Base-by-base conservation (phyloP, 2,329 filamentous ascomycete species). In the Achaetomium macrosporum region DNA sequence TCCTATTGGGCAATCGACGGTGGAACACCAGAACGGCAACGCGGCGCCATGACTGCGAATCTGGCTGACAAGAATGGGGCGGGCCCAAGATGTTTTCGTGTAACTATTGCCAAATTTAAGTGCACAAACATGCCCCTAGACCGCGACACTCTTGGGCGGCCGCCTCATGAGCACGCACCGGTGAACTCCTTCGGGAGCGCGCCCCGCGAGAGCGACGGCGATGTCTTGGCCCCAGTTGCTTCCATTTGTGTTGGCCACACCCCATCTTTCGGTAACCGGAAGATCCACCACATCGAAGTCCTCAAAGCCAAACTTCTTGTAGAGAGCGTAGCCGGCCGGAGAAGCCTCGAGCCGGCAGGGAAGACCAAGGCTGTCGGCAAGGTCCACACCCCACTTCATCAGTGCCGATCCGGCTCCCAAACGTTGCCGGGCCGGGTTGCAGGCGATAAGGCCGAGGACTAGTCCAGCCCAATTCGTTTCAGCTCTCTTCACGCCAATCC, bases 351-450 rank as follows among this genome's bases (percentile, higher is more conserved):
- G 56, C 42, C 58, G 62, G 16, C 50, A 47, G 19, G 60, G 50
- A 11, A 63, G 46, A 2, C 61, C 59, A 13, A 63, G 57, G 39
- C 47, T 51, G 48, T 68, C 65, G 8, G 64, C 65, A 12, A 65
- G 43, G 30, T 62, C 56, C 43, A 47, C 41, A 9, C 64, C 65
- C 55, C 57, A 62, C 30, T 52, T 43, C 16, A 68, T 15, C 10
- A 68, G 53, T 1, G 63, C 64, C 15, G 60, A 56, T 3, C 62
- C 65, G 17, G 64, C 65, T 8, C 66, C 65, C 25, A 64, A 41
- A 1, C 65, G 58, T 11, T 61, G 59, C 13, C 55, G 54, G 16
- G 35, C 39, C 2, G 63, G 58, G n/a, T 35, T 50, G 47, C 57
- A 60, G 13, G 54, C 65, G 35, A 68, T 57, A 17, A 60, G 56